These are phyloP conservation scores for Diaporthe vaccinii DNA, from an alignment of 2,329 filamentous ascomycete species.

Conservation along the genomic window DNA sequence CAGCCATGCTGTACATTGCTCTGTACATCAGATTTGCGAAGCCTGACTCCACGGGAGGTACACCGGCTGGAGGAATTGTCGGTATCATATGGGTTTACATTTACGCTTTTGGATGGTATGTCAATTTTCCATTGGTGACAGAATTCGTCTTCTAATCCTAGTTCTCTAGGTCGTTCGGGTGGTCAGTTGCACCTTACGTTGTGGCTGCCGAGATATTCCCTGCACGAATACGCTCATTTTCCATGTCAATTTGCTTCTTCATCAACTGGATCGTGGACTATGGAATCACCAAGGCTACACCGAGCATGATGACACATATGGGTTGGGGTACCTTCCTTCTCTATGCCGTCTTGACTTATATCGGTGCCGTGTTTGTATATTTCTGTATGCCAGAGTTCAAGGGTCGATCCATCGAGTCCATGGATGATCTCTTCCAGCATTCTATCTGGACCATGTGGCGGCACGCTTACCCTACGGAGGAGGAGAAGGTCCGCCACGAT, in stretches of 20 bases:
- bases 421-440: slow-evolving; percentile 61
- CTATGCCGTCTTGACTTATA: slow-evolving; percentile 52
- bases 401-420: slow-evolving; percentile 62
- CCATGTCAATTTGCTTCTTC: slow-evolving; percentile 48
- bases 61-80: slow-evolving; percentile 55
- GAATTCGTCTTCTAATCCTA: slow-evolving; percentile 34
- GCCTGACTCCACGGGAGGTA: slow-evolving; percentile 49
- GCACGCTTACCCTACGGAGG: slow-evolving; percentile 53
- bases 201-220: slow-evolving; percentile 52
- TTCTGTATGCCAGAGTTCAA: slow-evolving; percentile 66
- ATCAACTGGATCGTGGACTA: slow-evolving; percentile 53
- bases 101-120: slow-evolving; percentile 47
- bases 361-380: slow-evolving; percentile 51
- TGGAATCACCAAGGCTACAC: slow-evolving; percentile 50
- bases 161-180: slow-evolving; percentile 43
- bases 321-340: slow-evolving; percentile 54
- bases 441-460: slow-evolving; percentile 57
- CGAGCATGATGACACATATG: slow-evolving; percentile 53
- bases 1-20: slow-evolving; percentile 48
- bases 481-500: slow-evolving; percentile 42
- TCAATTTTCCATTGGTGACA: not conserved
- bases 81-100: slow-evolving; percentile 54
- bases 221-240: slow-evolving; percentile 49
- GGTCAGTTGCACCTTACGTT: slow-evolving; percentile 47
- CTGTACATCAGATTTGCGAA: slow-evolving; percentile 53